A percentile compares a stretch with the other conserved stretches of the same genome.
Conservation (phyloP, 2,329 filamentous ascomycete species). For the Fusarium protoensiforme region DNA sequence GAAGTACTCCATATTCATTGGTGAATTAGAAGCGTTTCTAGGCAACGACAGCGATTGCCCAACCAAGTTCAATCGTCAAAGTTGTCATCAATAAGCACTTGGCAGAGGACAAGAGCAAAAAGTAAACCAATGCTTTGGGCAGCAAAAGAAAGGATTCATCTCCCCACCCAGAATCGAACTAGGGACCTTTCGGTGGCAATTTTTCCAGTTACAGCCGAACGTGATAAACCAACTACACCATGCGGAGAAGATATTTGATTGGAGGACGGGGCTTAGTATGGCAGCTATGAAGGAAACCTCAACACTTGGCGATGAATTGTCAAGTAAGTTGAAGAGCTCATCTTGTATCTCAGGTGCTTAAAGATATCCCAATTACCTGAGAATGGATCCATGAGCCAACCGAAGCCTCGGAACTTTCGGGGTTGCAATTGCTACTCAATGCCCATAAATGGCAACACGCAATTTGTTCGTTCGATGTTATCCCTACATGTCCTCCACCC, state of each 20-base stretch:
- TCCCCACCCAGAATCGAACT: conserved; percentile 15
- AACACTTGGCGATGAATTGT: background rate
- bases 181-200: conserved; percentile 19
- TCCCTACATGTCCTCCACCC: background rate
- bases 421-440: background rate
- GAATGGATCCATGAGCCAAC: background rate
- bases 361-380: background rate
- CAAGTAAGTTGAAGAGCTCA: background rate
- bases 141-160: background rate
- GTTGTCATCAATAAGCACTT: background rate
- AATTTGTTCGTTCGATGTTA: background rate
- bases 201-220: conserved; percentile 10
- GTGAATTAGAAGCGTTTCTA: background rate
- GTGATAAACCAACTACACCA: conserved; percentile 20
- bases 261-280: accelerated
- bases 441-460: background rate
- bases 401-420: background rate
- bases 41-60: background rate
- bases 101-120: background rate
- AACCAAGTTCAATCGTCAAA: background rate
- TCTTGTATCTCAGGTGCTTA: background rate
- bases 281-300: background rate
- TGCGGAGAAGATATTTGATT: conserved; percentile 7
- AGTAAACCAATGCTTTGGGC: background rate
- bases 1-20: background rate